phyloP scores from a whole-genome alignment of 805 yeast genomes.

The Starmerella geochares region DNA sequence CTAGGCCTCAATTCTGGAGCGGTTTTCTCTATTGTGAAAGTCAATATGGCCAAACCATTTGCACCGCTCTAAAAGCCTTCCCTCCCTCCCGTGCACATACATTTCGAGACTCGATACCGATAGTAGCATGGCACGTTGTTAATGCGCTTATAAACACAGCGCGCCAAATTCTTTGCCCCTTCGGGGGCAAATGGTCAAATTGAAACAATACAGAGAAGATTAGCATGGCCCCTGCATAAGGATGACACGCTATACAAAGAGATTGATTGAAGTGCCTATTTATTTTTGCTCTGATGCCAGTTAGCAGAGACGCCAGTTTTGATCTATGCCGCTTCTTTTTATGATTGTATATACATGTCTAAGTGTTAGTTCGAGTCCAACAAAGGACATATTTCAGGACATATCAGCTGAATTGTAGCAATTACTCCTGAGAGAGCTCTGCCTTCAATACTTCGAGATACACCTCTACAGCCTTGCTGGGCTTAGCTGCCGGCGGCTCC shows the following conservation, averaged over 20 bases:
- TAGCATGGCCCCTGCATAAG: conserved; percentile 99
- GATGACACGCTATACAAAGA: conserved; percentile 99
- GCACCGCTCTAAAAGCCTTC: too few relatives aligned
- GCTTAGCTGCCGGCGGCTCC: conserved; percentile 18
- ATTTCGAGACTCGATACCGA: background rate
- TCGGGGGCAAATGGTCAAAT: conserved; percentile 95
- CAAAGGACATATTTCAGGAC: background rate
- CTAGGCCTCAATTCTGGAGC: too few relatives aligned
- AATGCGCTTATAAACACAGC: background rate
- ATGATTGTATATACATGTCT: background rate
- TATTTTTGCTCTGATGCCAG: conserved; percentile 40
- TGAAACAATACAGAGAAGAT: conserved; percentile 99
- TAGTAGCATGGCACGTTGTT: background rate
- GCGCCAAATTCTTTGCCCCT: conserved; percentile 34
- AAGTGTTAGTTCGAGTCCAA: conserved; percentile 6
- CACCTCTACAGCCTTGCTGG: conserved; percentile 15
- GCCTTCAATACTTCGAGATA: conserved; percentile 14
- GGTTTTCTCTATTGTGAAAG: too few relatives aligned
- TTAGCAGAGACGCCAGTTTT: too few relatives aligned
- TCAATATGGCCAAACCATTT: too few relatives aligned
- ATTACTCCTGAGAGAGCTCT: conserved; percentile 1
- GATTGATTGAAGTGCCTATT: conserved; percentile 64
- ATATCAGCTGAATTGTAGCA: background rate
- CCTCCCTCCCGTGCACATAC: background rate
- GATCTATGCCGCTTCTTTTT: too few relatives aligned